phyloP scores from a whole-genome alignment of 495 filamentous ascomycete species.

The Penicillium salamii region DNA sequence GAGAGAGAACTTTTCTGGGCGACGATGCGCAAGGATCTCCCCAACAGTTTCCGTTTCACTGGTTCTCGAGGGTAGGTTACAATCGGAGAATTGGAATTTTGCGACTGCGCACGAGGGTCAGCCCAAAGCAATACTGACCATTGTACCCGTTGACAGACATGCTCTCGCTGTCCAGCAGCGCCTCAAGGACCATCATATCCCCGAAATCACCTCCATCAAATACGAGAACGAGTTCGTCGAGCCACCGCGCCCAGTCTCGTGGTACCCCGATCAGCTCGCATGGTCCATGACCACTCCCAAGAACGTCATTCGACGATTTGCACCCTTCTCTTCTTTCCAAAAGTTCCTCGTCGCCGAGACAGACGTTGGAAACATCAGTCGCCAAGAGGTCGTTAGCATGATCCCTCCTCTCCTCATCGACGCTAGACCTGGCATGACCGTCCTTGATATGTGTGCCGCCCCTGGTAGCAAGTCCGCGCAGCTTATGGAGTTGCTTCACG shows the following conservation, averaged over 20 bases:
- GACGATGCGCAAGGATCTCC: constrained; percentile 73
- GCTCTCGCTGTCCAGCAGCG: constrained; percentile 82
- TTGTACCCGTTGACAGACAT: constrained; percentile 49
- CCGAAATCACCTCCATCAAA: constrained; percentile 77
- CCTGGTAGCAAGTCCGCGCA: constrained; percentile 96
- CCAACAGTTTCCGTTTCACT: constrained; percentile 94
- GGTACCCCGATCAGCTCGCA: constrained; percentile 91
- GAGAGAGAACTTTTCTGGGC: constrained; percentile 81
- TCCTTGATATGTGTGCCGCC: constrained; percentile 93
- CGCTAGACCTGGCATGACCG: constrained; percentile 81
- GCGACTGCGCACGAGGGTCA: background rate
- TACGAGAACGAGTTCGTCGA: constrained; percentile 79
- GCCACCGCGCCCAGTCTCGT: constrained; percentile 73
- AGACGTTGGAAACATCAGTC: constrained; percentile 91
- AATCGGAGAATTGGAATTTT: background rate
- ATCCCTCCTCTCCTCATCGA: constrained; percentile 95
- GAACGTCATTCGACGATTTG: constrained; percentile 83
- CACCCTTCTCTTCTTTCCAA: constrained; percentile 91
- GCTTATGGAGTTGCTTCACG: constrained; percentile 89
- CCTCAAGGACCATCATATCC: constrained; percentile 82
- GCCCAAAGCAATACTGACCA: constrained; percentile 9
- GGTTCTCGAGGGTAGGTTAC: constrained; percentile 74
- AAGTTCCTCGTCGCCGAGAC: constrained; percentile 98
- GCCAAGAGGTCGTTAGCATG: constrained; percentile 98
- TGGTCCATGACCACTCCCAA: constrained; percentile 98